Base-by-base conservation (phyloP, 257 asterid genomes). In the Phtheirospermum japonicum region DNA sequence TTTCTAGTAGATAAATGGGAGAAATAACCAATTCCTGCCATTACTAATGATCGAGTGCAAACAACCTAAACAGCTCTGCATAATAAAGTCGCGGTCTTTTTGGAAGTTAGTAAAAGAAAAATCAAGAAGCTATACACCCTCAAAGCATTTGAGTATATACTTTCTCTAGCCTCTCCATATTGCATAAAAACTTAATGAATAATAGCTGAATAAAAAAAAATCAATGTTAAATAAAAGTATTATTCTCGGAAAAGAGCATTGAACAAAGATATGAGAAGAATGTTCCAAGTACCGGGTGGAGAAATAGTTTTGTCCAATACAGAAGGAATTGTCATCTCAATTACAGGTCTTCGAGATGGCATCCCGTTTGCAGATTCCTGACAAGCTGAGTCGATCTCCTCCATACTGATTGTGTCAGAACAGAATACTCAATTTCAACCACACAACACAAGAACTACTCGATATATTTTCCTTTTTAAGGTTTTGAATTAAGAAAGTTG, bases 291-390 rank as follows among this genome's bases (percentile, higher is more conserved):
- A 92, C 97, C 97, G 4, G 80, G 81, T 62, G 99, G 97, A 80
- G 95, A 85, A 30, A 89, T 85, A 32, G 97, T 92, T 69, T 82
- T 80, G 81, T 89, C 99, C 69, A 92, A 45, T 69, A 72, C 95
- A 63, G 96, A 89, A 51, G 99, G 99, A 63, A 92, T 92, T 54
- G 99, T 89, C 99, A 92, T 92, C 87, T 92, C 99, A 71, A 92
- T 92, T 67, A 92, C 45, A 57, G 97, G 99, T 68, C 94, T 76
- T 58, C 73, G 75, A 66, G 99, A 92, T 37, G 97, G 96, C 56
- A 86, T 64, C 56, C 96, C 94, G 65, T 86, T 89, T 62, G 54
- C 61, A 65, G 90, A 82, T 61, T 89, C 97, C 82, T 72, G 84
- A 56, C 89, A 82, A 60, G 95, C 94, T 61, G 85, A 64, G 68